Conservation (phyloP, 2,329 filamentous ascomycete genomes). For the Penicillium sp. region DNA sequence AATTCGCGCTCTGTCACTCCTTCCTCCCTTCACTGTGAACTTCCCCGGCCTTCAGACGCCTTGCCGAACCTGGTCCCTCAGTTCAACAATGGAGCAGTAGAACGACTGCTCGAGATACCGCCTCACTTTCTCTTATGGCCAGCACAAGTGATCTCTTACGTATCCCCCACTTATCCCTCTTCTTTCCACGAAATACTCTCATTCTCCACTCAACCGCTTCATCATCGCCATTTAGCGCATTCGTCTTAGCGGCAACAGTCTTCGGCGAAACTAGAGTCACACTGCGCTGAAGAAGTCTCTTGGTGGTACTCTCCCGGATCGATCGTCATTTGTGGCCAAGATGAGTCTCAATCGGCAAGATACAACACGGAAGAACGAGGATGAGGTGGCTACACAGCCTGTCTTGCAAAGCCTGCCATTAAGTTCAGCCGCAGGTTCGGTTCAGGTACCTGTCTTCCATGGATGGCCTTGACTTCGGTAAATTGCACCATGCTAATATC, state of each 20-base stretch:
- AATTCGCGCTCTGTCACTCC: neutral
- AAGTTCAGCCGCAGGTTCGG: constrained; percentile 13
- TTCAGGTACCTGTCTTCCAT: constrained; percentile 17
- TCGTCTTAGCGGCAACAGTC: neutral
- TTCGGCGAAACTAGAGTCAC: neutral
- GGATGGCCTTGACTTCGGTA: neutral
- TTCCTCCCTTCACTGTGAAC: neutral
- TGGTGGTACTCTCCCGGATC: neutral
- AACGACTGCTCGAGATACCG: constrained; percentile 5
- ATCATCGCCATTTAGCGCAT: neutral
- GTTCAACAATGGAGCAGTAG: constrained; percentile 16
- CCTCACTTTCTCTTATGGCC: constrained; percentile 19
- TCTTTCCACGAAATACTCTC: constrained; percentile 1
- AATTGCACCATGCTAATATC: neutral
- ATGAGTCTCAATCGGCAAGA: constrained; percentile 35
- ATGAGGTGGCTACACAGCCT: constrained; percentile 14
- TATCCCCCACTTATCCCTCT: constrained; percentile 3
- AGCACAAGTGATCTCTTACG: constrained; percentile 5
- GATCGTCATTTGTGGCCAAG: constrained; percentile 7
- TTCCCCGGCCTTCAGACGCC: neutral
- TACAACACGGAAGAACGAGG: constrained; percentile 15
- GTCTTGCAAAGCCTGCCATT: constrained; percentile 19
- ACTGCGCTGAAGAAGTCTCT: neutral
- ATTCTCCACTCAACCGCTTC: neutral
- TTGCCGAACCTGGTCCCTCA: constrained; percentile 1